These are phyloP conservation scores for Elaeis guineensis DNA, from an alignment of 176 grass and related monocot species.

Conservation along the genomic window DNA sequence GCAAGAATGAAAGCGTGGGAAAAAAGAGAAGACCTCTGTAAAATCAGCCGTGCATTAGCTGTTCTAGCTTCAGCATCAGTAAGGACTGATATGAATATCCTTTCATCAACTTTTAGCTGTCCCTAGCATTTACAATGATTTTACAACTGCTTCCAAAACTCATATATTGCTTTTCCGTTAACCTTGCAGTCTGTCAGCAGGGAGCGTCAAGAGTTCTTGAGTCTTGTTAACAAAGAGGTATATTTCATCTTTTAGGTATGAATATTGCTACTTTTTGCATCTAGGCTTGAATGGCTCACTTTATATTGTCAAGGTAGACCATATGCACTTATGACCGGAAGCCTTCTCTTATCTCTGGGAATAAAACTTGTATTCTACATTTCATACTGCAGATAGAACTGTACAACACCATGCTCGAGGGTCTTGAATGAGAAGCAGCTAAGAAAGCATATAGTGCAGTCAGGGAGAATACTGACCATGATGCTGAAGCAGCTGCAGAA, in stretches of 20 bases:
- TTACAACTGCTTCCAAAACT: too few relatives aligned
- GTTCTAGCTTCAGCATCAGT: constrained; percentile 92
- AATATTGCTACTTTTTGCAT: too few relatives aligned
- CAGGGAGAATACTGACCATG: constrained; percentile 59
- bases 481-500: constrained; percentile 53
- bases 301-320: too few relatives aligned
- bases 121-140: too few relatives aligned
- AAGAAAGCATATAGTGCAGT: constrained; percentile 77
- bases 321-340: too few relatives aligned
- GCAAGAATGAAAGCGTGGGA: constrained; percentile 47
- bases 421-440: constrained; percentile 83
- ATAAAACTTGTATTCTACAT: too few relatives aligned
- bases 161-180: neutral
- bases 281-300: too few relatives aligned
- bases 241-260: too few relatives aligned
- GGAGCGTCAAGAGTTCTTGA: constrained; percentile 86
- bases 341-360: too few relatives aligned
- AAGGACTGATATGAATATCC: constrained; percentile 19
- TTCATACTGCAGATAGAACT: constrained; percentile 69
- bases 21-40: constrained; percentile 56
- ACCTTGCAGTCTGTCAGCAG: constrained; percentile 72
- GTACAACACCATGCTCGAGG: constrained; percentile 72
- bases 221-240: constrained; percentile 96
- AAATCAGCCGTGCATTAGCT: constrained; percentile 73
- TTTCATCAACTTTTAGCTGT: constrained; percentile 14